Conservation (phyloP, 129 eudicot genomes). For the Escallonia rubra region DNA sequence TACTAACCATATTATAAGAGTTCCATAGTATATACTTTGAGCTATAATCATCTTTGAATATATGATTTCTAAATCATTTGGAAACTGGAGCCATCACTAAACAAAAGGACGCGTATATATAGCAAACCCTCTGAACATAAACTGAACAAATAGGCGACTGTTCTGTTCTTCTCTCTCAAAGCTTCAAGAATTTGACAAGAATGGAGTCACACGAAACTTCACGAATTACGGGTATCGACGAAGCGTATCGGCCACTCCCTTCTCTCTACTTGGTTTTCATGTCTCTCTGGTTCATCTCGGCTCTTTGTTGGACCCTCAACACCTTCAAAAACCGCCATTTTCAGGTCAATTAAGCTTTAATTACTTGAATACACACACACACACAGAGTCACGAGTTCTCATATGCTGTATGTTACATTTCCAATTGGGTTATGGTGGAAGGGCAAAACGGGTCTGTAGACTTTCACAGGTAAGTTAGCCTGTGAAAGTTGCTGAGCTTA, state of each 20-base stretch:
- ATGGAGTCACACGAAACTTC: constrained; percentile 38
- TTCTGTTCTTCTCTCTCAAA: neutral
- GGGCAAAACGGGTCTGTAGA: too few relatives aligned
- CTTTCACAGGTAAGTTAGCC: too few relatives aligned
- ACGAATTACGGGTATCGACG: constrained; percentile 27
- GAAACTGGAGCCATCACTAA: too few relatives aligned
- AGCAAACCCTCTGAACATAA: neutral
- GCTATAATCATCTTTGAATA: neutral
- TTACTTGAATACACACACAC: too few relatives aligned
- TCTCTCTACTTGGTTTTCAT: constrained; percentile 58
- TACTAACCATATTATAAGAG: neutral
- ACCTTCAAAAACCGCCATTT: constrained; percentile 64
- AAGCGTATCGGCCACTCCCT: constrained; percentile 68
- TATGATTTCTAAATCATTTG: neutral
- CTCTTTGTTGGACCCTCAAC: constrained; percentile 70
- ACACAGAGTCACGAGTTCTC: too few relatives aligned
- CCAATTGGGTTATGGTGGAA: too few relatives aligned
- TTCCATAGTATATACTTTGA: neutral
- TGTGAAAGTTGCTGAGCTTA: too few relatives aligned
- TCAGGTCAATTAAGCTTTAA: constrained; percentile 48
- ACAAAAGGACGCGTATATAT: neutral
- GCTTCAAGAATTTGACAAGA: neutral
- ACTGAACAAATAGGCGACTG: neutral
- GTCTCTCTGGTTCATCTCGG: constrained; percentile 64
- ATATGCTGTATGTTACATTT: too few relatives aligned